These are phyloP conservation scores for Lodderomyces jiufengensis DNA, from an alignment of 1,139 yeast genomes.

Conservation along the genomic window DNA sequence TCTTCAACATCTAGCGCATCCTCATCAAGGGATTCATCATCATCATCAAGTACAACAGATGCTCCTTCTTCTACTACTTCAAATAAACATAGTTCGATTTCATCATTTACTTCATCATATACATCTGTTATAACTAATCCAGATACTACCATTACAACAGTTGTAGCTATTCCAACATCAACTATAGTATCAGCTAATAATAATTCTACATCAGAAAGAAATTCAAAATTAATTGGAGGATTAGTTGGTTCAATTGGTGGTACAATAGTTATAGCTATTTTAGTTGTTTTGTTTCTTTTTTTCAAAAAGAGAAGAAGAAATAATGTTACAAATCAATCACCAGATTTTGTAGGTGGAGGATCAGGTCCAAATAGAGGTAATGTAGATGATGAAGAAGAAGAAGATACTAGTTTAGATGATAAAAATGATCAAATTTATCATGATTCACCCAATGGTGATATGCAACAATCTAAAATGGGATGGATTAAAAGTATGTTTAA, in stretches of 20 bases:
- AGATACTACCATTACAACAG: conserved; percentile 43
- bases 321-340: conserved; percentile 39
- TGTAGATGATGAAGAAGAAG: conserved; percentile 9
- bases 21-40: conserved; percentile 6
- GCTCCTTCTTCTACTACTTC: conserved; percentile 10
- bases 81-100: conserved; percentile 3
- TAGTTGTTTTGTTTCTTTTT: conserved; percentile 36
- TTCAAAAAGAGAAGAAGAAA: conserved; percentile 29
- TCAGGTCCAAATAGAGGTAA: conserved; percentile 1
- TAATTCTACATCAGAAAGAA: conserved; percentile 20
- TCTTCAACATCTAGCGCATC: conserved; percentile 6
- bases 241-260: conserved; percentile 50
- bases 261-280: conserved; percentile 36
- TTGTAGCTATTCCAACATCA: conserved; percentile 38
- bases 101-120: conserved; percentile 15
- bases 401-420: conserved; percentile 14
- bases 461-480: conserved; percentile 11
- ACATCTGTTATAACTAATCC: conserved; percentile 16
- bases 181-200: conserved; percentile 11
- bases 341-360: conserved; percentile 36
- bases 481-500: conserved; percentile 12
- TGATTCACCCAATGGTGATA: conserved; percentile 9
- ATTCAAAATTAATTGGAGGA: conserved; percentile 44
- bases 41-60: conserved; percentile 5
- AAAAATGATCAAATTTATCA: conserved; percentile 13